A percentile compares a stretch with the other conserved stretches of the same genome.
phyloP scores from a whole-genome alignment of 2,329 filamentous ascomycete genomes.

The Albophoma yamanashiensis region DNA sequence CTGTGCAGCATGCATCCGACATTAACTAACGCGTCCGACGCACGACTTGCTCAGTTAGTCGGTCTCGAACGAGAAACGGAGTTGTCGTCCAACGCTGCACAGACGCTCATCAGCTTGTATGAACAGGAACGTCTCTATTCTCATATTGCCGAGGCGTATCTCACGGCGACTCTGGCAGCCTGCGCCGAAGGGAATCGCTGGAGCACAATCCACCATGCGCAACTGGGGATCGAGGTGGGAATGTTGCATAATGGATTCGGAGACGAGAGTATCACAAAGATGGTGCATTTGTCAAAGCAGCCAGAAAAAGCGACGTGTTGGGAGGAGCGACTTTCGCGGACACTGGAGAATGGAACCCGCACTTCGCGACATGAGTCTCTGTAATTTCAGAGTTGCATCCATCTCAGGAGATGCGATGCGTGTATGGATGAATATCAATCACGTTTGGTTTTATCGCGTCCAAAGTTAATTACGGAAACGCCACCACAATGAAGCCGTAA shows the following conservation, averaged over 20 bases:
- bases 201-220: constrained; percentile 25
- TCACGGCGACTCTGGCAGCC: constrained; percentile 25
- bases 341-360: background rate
- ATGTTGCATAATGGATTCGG: constrained; percentile 9
- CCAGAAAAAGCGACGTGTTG: constrained; percentile 5
- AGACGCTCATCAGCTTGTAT: constrained; percentile 26
- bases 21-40: constrained; percentile 22
- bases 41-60: constrained; percentile 23
- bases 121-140: constrained; percentile 28
- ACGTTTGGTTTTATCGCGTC: too few species aligned
- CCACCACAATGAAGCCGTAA: too few species aligned
- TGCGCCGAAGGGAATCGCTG: constrained; percentile 27
- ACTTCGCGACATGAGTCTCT: background rate
- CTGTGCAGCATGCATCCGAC: constrained; percentile 20
- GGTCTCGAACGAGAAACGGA: background rate
- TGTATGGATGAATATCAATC: background rate
- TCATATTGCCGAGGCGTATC: constrained; percentile 21
- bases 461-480: background rate
- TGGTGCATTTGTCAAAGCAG: constrained; percentile 1
- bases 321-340: background rate
- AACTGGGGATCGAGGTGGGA: constrained; percentile 24
- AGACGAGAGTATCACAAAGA: background rate
- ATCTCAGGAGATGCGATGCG: background rate
- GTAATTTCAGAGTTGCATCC: background rate
- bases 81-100: constrained; percentile 23